Conservation (phyloP, 176 grass and related monocot species). For the Puya raimondii region DNA sequence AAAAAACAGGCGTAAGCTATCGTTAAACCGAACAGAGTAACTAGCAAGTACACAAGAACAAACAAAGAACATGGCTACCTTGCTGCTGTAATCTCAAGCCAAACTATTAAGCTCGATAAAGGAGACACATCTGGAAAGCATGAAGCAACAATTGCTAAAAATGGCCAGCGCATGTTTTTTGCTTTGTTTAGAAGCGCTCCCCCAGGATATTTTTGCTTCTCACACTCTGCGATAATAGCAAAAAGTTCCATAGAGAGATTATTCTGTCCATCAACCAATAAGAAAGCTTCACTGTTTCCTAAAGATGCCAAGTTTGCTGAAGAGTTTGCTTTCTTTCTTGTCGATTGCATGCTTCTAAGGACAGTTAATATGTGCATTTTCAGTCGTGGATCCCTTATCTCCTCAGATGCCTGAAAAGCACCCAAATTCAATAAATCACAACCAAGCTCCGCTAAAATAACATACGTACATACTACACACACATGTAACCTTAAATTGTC, state of each 20-base stretch:
- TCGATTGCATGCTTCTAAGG: conserved; percentile 53
- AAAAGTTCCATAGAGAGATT: conserved; percentile 66
- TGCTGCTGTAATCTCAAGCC: conserved; percentile 88
- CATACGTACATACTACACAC: no score
- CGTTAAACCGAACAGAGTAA: not conserved
- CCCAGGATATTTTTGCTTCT: conserved; percentile 85
- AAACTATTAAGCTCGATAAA: conserved; percentile 71
- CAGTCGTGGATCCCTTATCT: conserved; percentile 72
- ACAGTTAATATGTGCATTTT: conserved; percentile 80
- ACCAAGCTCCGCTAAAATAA: not conserved
- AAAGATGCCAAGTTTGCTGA: conserved; percentile 31
- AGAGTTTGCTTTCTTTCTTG: conserved; percentile 48
- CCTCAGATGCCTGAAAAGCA: conserved; percentile 53
- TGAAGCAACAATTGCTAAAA: conserved; percentile 81
- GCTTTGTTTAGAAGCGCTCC: conserved; percentile 75
- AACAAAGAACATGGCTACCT: conserved; percentile 40
- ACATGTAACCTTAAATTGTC: no score
- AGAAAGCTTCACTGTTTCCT: conserved; percentile 37
- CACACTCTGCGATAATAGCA: conserved; percentile 55
- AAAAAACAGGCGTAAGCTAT: not conserved
- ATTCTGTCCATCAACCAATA: conserved; percentile 31
- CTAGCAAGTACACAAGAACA: not conserved
- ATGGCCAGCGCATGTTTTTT: conserved; percentile 75
- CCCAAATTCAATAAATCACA: not conserved
- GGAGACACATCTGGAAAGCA: conserved; percentile 76